These are phyloP conservation scores for Leccinum pachyderme DNA, from an alignment of 1,284 basidiomycete genomes.

Conservation along the genomic window DNA sequence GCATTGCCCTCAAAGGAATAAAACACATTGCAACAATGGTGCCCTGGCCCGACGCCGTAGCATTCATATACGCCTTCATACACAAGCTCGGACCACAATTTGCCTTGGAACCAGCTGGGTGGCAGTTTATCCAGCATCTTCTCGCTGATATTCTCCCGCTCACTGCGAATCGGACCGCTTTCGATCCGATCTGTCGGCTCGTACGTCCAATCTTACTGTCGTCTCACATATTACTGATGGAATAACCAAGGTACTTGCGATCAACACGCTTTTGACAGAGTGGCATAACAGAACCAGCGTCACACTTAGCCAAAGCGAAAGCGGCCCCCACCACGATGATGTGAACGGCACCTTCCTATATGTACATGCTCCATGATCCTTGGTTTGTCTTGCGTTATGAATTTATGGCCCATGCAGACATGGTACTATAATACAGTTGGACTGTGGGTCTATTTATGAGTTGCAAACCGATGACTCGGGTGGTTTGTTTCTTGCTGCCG, in stretches of 20 bases:
- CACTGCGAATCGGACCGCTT: not conserved
- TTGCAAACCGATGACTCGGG: constrained; percentile 7
- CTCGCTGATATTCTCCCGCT: constrained; percentile 10
- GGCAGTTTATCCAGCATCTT: constrained; percentile 17
- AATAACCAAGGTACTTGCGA: constrained; percentile 11
- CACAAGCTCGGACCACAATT: constrained; percentile 19
- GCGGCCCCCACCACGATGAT: not conserved
- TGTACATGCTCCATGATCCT: constrained; percentile 1
- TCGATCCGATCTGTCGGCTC: constrained; percentile 14
- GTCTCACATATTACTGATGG: constrained; percentile 1
- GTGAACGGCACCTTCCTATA: not conserved
- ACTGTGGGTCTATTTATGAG: constrained; percentile 22
- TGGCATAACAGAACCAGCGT: constrained; percentile 10
- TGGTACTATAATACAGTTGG: constrained; percentile 30
- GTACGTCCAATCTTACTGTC: constrained; percentile 8
- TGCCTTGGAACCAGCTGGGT: constrained; percentile 6
- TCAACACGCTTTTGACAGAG: constrained; percentile 11
- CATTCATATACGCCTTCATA: constrained; percentile 18
- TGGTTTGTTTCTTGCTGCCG: constrained; percentile 8
- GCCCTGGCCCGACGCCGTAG: constrained; percentile 20
- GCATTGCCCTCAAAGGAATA: constrained; percentile 7
- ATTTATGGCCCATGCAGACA: constrained; percentile 12
- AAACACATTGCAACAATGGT: constrained; percentile 11
- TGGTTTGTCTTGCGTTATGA: constrained; percentile 12
- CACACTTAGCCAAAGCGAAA: constrained; percentile 1